phyloP scores from a whole-genome alignment of 306 rosid genomes.

The Styphnolobium japonicum region DNA sequence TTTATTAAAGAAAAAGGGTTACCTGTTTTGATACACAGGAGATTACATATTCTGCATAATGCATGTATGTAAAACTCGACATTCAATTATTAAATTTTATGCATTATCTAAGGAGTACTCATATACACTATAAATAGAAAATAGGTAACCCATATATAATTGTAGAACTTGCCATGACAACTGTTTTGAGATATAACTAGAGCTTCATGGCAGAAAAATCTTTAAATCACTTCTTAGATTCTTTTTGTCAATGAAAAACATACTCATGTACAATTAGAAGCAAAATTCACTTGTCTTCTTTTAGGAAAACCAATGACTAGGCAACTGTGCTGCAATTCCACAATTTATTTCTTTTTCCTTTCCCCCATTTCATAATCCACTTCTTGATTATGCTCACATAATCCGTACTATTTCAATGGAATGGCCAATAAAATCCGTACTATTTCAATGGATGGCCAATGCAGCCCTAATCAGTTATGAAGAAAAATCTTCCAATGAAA shows the following conservation, averaged over 20 bases:
- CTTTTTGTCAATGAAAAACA: neutral
- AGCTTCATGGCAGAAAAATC: constrained; percentile 16
- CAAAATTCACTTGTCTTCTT: neutral
- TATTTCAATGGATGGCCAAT: constrained; percentile 21
- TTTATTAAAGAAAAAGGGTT: neutral
- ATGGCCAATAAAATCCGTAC: neutral
- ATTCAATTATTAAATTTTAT: neutral
- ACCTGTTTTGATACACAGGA: constrained; percentile 8
- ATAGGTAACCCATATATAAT: neutral
- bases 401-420: constrained; percentile 3
- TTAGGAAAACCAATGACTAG: neutral
- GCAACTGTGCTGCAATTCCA: neutral
- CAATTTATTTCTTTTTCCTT: neutral
- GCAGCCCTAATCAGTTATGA: constrained; percentile 4
- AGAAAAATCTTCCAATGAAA: constrained; percentile 20
- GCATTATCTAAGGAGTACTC: neutral
- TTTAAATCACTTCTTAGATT: neutral
- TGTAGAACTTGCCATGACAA: neutral
- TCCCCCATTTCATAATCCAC: neutral
- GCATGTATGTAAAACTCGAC: neutral
- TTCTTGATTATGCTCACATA: constrained; percentile 7
- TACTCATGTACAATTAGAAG: neutral
- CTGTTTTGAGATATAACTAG: neutral
- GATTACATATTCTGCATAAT: neutral
- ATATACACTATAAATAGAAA: neutral